phyloP scores from a whole-genome alignment of 1,284 basidiomycete genomes.

The Trichosporon ovoides region DNA sequence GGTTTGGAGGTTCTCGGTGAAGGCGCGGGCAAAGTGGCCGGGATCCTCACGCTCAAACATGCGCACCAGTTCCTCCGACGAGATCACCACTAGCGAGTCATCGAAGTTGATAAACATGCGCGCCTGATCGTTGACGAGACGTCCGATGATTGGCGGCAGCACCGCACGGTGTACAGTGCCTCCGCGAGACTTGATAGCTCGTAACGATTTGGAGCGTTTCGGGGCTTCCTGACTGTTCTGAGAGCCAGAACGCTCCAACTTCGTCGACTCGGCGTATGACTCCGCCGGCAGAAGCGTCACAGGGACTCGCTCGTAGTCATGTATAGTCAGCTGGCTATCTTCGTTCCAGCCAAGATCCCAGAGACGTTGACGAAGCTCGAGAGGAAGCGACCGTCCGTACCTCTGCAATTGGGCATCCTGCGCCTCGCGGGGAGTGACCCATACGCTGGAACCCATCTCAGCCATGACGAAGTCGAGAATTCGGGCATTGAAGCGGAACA shows the following conservation, averaged over 20 bases:
- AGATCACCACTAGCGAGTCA: slow-evolving; percentile 56
- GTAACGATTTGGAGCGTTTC: slow-evolving; percentile 3
- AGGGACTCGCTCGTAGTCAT: slow-evolving; percentile 38
- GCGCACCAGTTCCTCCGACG: slow-evolving; percentile 58
- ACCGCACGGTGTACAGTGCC: slow-evolving; percentile 19
- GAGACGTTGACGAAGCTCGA: slow-evolving; percentile 40
- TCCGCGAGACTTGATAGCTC: neutral
- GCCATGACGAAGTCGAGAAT: slow-evolving; percentile 38
- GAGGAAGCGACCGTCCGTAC: slow-evolving; percentile 35
- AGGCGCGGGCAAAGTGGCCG: slow-evolving; percentile 55
- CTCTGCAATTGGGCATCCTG: slow-evolving; percentile 39
- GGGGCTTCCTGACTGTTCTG: neutral
- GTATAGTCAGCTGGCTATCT: slow-evolving; percentile 21
- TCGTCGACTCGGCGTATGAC: neutral
- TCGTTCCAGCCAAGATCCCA: slow-evolving; percentile 45
- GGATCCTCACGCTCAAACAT: slow-evolving; percentile 72
- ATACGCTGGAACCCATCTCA: slow-evolving; percentile 36
- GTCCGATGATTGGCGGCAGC: slow-evolving; percentile 29
- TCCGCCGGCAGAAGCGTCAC: slow-evolving; percentile 23
- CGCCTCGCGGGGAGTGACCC: slow-evolving; percentile 37
- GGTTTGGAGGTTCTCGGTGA: slow-evolving; percentile 58
- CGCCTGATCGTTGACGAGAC: slow-evolving; percentile 31
- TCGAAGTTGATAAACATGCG: slow-evolving; percentile 53
- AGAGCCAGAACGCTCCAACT: neutral
- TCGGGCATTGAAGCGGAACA: slow-evolving; percentile 33